Base-by-base conservation (phyloP, 345 rosid species). In the Camelina laxa region DNA sequence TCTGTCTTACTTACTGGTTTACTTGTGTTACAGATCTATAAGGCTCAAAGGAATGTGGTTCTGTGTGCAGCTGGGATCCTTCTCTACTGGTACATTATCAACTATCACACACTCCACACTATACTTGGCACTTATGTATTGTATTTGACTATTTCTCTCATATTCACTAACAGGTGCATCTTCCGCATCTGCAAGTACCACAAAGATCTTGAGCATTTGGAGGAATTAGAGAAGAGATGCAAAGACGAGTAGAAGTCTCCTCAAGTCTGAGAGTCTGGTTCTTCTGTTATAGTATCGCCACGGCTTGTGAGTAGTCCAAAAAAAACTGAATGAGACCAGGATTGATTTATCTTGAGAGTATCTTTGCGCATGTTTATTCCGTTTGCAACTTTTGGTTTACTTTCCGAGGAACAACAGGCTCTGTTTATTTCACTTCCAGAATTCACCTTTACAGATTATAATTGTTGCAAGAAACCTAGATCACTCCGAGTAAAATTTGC, bases 41-140 rank as follows among this genome's bases (percentile, higher is more conserved):
- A 94, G 85, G 82, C 97, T 80, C 91, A 94, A 80, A 82, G 93
- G 81, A 94, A 94, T 57, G 90, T 85, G 72, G 83, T 92, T 71
- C 77, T 94, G 6, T 90, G 98, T 73, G 85, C 80, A 47, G 75
- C 96, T 47, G 92, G 96, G 58, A 88, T 93, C 79, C 75, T 92
- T 57, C 92, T 94, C 45, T 94, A 94, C 76, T 94, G 98, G 98
- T 94, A 77, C 31, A 49, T 77, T 22, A 30, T 70, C 72, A 77
- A 15, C 67, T 64, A 14, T 77, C 4, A 39, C 60, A 70, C 57
- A 36, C 17, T 2, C 73, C 55, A 12, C 13, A 13, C 7, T 10
- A 21, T 19, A 20, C n/a, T 31, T n/a, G 17, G 10, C 13, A 36
- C 45, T 50, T 50, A 1, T 53, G 31, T 27, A 21, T 22, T 22